Base-by-base conservation (phyloP, 2,329 filamentous ascomycete species). In the Ophiostoma sp. region DNA sequence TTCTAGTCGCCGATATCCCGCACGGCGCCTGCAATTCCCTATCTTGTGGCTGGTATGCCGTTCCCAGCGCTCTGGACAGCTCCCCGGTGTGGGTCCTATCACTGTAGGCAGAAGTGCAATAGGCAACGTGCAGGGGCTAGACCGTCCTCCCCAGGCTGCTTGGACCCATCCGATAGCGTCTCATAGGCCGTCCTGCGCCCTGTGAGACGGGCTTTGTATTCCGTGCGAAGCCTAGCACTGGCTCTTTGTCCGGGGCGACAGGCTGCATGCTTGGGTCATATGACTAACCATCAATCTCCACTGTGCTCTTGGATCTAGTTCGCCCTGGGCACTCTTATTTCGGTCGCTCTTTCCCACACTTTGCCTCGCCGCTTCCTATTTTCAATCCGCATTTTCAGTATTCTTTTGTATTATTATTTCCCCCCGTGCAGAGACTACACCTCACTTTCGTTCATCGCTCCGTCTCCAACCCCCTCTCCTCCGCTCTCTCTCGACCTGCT, bases 221-320 rank as follows among this genome's bases (percentile, higher is more conserved):
- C 49, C 49, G 49, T n/a, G 49, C 49, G 49, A 18, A 55, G 49
- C 49, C 27, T 27, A 27, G 27, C 49, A 55, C n/a, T 55, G 9
- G 9, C 27, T 27, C 49, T 27, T 8, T 7, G 18, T 55, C 49
- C 49, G 49, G 49, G 42, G 49, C 3, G 27, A 27, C 45, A 55
- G 49, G 49, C 49, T 55, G 49, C 27, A 55, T n/a, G 49, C 49
- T 55, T 63, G 27, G 65, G 65, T 69, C 68, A 67, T 69, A 64
- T 69, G 68, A 69, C 68, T 69, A 66, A 66, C 60, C 55, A 60
- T 27, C 8, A 6, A 18, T 42, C 60, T 42, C 60, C 60, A 63
- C 60, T 52, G 49, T 52, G 27, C 27, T 27, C 27, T 27, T 27
- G 27, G 27, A 6, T n/a, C 49, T 52, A 12, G 27, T 27, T 27